Base-by-base conservation (phyloP, 768 basidiomycete genomes). In the Sistotremastrum niveocremeum region DNA sequence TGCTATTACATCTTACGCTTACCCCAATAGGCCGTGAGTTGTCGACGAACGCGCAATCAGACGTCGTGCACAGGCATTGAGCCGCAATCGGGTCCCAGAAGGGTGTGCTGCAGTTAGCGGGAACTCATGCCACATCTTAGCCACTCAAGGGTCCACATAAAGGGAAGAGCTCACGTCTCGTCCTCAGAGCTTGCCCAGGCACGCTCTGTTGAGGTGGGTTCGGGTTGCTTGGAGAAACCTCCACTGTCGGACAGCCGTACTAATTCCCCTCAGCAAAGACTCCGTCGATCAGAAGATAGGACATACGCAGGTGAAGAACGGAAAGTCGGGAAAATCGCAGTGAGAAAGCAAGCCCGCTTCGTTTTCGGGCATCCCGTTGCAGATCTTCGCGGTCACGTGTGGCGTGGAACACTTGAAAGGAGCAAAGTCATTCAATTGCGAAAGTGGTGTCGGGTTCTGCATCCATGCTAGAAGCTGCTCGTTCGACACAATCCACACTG, bases 1-100 rank as follows among this genome's bases (percentile, higher is more conserved):
- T 36, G 46, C 45, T 20, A 39, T 6, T 50, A 49, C 31, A 8
- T 8, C 31, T 33, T 32, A 33, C 10, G 32, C 75, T 20, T 57
- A 81, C 80, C 49, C 80, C 80, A 36, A 83, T 78, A 4, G 79
- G 70, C 37, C 79, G 66, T 12, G 79, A 72, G 38, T 68, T 60
- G 54, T 88, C 84, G 3, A 60, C 58, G 60, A 86, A 87, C 1
- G 68, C 63, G 58, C 86, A 87, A 2, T 61, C 63, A 43, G 49
- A 51, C 2, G 72, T 69, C 0, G 62, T 70, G 62, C 84, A 87
- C 44, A 79, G 62, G 52, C 85, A 87, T 35, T 67, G 62, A 53
- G 75, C 78, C 30, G 52, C 65, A 43, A 85, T 70, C 2, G 85
- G 85, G 59, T 87, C 84, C 81, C 82, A 86, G 70, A 82, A 87